Evolutionary conservation across 768 basidiomycete genomes (phyloP), one percentile per base, ranked within the genome.

Genomic region (Psilocybe sp.): DNA sequence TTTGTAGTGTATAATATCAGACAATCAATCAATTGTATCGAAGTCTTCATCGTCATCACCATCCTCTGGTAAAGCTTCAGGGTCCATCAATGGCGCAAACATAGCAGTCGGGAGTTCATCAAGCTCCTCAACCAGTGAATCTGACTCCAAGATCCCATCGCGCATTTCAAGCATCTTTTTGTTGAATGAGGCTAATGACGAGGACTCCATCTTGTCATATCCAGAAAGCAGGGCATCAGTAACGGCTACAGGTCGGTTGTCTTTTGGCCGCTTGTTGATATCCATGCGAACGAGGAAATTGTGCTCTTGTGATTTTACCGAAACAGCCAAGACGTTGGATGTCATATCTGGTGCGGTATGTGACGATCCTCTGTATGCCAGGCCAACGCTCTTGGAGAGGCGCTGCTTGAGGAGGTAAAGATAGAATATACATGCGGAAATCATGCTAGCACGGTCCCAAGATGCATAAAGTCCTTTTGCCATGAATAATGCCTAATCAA

Each of bases 371-470:
- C 63, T 60, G 43, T 72, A 69, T 3, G 45, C 54, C 5, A 70
- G 31, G 0, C 61, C 55, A 5, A 71, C 31, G 0, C 61, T 57
- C 11, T 10, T n/a, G 0, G 52, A 40, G 3, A 71, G 61, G 12
- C 60, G 58, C 37, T 67, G 65, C 23, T 66, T 64, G 36, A 73
- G 55, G 0, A 6, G 23, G n/a, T 67, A 60, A 0, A 74, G 48
- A 8, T 62, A 55, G 4, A 62, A 52, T 0, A 71, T 46, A 0
- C 49, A 47, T 0, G 69, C 67, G 0, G 68, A 69, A 14, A 72
- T 67, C 14, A 72, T 49, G 0, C 64, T 68, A 0, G 71, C 51
- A 0, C 54, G 40, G 20, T 70, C 65, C 69, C 72, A 73, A 3
- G 50, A 60, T 0, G 59, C 49, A 35, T 64, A 61, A 0, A 72